Evolutionary conservation across 495 filamentous ascomycete species (phyloP), one percentile per base, ranked within the genome.

Genomic region (Penicillium psychrofluorescens): DNA sequence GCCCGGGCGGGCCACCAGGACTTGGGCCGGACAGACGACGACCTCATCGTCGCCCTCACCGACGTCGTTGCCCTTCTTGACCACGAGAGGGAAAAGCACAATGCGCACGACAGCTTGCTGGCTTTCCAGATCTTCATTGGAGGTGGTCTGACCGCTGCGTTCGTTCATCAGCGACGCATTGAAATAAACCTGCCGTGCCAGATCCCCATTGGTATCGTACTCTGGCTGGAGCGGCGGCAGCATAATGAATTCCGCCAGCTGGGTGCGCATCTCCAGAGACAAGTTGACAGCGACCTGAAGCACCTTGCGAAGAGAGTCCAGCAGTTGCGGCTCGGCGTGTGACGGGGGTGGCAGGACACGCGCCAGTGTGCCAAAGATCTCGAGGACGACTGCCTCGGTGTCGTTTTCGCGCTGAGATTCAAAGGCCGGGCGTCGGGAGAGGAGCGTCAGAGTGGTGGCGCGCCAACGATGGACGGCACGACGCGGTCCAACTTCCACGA

Each of bases 181-280:
- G 79, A 97, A 98, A 41, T 70, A 69, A 11, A 95, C 83, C 36
- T 88, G 85, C 33, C 83, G 85, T 29, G 75, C 74, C 12, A 97
- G 78, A 53, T 95, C 91, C 53, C 92, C 92, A 48, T 88, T 84
- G 49, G 81, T 84, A 64, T 97, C 90, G 67, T 92, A 97, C 55
- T 95, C 88, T 9, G 94, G 91, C 50, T 90, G 87, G n/a, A 94
- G 74, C 8, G 92, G 90, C 4, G 91, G 91, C 6, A 95, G 81
- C 90, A 98, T 96, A 64, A 92, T 88, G 66, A 91, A 98, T 63
- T 96, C 90, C 12, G 92, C 88, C 11, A 90, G 76, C 60, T 98
- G 92, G 12, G 84, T 91, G 51, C 92, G 87, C 94, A 98, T 96
- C 71, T 96, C 89, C 49, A 97, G 80, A 4, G 90, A 87, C 4